Base-by-base conservation (phyloP, 441 rosid species). In the Melastoma candidum region DNA sequence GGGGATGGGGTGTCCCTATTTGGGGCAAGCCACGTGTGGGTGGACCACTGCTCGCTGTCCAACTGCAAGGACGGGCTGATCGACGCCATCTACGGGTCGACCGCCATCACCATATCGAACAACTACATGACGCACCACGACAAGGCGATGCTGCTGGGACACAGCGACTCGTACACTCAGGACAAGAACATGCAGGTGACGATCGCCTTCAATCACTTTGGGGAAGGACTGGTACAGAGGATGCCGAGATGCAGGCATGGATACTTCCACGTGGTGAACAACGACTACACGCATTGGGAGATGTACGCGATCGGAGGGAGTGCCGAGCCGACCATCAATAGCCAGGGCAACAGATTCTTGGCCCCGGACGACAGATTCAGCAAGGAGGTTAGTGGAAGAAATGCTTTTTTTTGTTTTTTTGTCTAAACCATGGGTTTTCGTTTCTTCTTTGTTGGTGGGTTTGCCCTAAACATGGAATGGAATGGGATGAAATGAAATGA, bases 301-400 rank as follows among this genome's bases (percentile, higher is more conserved):
- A 58, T 58, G 61, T 58, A 58, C 25, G 61, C 61, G 53, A 58
- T 58, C 36, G 61, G 61, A 36, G 61, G 61, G n/a, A 58, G 61
- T 48, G 61, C 61, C 1, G 25, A 22, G 9, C 61, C 61, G 17
- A 58, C 61, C 47, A 58, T 58, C 61, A 58, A 58, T 22, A 58
- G 61, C 47, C 54, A 58, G 17, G 61, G 61, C 54, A 17, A 17
- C 22, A 17, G 22, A 17, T 17, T 17, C 22, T 17, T 17, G 22
- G 22, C 22, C 22, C 22, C 61, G 6, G 53, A 58, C 26, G 48
- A 48, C 36, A 58, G 54, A 58, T 58, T 58, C 11, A 48, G 61
- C 61, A 58, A 58, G 41, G 61, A 58, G 61, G 61, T 58, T 11
- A 47, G 3, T 36, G 44, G 41, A 17, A 17, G 22, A 17, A 17